phyloP scores from a whole-genome alignment of 140 eudicot species.

The Flaveria floridana region DNA sequence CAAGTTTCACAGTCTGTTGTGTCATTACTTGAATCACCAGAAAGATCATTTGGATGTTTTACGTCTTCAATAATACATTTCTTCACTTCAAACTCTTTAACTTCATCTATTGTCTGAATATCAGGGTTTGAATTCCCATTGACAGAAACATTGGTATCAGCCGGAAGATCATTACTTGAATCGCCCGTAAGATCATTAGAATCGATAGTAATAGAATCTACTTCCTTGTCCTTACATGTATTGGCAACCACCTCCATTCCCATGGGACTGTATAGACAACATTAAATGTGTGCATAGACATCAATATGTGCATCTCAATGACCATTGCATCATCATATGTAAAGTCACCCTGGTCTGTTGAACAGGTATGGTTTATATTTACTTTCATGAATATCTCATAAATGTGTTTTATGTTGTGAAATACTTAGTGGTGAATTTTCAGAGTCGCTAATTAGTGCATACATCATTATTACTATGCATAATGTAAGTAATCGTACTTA shows the following conservation, averaged over 20 bases:
- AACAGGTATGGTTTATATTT: not conserved
- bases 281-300: not conserved
- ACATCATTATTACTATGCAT: not conserved
- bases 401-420: not conserved
- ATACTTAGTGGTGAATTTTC: not conserved
- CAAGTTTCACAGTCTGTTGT: slow-evolving; percentile 31
- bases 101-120: slow-evolving; percentile 40
- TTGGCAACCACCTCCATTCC: slow-evolving; percentile 67
- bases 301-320: not conserved
- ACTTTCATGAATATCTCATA: not conserved
- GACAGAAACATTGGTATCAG: slow-evolving; percentile 27
- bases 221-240: slow-evolving; percentile 69
- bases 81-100: slow-evolving; percentile 53
- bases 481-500: not conserved
- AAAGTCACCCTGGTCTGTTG: slow-evolving; percentile 12
- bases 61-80: slow-evolving; percentile 44
- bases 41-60: slow-evolving; percentile 36
- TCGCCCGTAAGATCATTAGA: slow-evolving; percentile 18
- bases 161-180: not conserved
- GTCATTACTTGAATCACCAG: slow-evolving; percentile 27
- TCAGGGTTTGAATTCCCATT: slow-evolving; percentile 30
- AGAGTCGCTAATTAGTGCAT: slow-evolving; percentile 5
- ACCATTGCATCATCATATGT: not conserved
- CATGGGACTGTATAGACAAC: slow-evolving; percentile 51
- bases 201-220: slow-evolving; percentile 42